Conservation (phyloP, 2,329 filamentous ascomycete genomes). For the Penicillium sp. region DNA sequence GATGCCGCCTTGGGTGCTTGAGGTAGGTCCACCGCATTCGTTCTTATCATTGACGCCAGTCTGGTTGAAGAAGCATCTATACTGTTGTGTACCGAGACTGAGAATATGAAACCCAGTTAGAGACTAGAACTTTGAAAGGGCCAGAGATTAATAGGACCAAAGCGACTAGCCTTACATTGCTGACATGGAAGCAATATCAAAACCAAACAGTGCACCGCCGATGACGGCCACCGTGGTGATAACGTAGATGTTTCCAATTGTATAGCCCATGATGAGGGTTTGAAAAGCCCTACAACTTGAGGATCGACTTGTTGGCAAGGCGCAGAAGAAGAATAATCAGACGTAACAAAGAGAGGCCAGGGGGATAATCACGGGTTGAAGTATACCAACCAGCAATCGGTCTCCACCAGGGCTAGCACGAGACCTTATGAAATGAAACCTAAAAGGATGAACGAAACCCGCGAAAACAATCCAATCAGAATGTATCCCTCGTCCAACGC, state of each 20-base stretch:
- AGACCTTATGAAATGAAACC: neutral
- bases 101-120: conserved; percentile 2
- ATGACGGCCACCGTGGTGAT: conserved; percentile 63
- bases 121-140: neutral
- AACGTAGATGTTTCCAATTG: conserved; percentile 61
- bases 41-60: conserved; percentile 36
- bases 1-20: conserved; percentile 67
- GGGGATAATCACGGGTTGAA: neutral
- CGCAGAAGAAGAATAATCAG: neutral
- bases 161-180: conserved; percentile 48
- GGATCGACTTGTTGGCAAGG: neutral
- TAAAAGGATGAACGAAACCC: neutral
- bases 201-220: conserved; percentile 75
- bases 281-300: neutral
- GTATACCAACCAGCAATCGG: neutral
- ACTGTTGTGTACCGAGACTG: conserved; percentile 66
- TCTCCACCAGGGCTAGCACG: neutral
- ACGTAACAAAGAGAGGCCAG: neutral
- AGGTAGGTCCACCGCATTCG: conserved; percentile 47
- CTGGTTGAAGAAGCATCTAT: conserved; percentile 73
- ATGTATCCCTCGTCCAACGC: neutral
- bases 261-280: conserved; percentile 33
- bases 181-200: conserved; percentile 78
- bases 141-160: neutral
- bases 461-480: neutral